phyloP scores from a whole-genome alignment of 2,329 filamentous ascomycete genomes.

The Coniochaeta sp. region DNA sequence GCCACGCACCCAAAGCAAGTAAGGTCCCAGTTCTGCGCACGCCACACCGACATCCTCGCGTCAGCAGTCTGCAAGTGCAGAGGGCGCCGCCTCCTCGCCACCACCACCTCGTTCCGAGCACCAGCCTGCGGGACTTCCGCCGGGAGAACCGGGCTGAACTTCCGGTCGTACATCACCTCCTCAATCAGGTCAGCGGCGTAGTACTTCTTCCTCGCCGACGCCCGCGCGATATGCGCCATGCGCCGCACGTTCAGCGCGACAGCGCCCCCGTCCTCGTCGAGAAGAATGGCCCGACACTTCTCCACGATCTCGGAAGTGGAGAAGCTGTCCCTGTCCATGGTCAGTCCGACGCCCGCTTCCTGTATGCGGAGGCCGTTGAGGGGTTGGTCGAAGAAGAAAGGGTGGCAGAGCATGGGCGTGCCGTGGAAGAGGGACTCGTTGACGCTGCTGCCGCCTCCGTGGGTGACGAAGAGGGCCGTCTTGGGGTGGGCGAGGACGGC shows the following conservation, averaged over 20 bases:
- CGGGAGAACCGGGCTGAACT: neutral
- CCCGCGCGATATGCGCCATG: constrained; percentile 28
- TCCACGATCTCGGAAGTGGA: constrained; percentile 21
- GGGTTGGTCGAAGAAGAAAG: constrained; percentile 34
- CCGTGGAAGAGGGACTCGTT: constrained; percentile 34
- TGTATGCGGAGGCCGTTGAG: constrained; percentile 27
- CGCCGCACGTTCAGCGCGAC: constrained; percentile 25
- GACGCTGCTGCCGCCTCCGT: constrained; percentile 31
- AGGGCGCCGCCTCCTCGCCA: constrained; percentile 15
- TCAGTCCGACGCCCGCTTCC: constrained; percentile 24
- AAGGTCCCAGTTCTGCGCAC: constrained; percentile 32
- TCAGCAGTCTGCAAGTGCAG: constrained; percentile 38
- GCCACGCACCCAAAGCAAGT: neutral
- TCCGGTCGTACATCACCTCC: constrained; percentile 29
- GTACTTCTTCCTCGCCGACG: constrained; percentile 28
- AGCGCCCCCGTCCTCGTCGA: constrained; percentile 22
- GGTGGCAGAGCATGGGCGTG: constrained; percentile 25
- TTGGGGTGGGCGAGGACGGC: constrained; percentile 27
- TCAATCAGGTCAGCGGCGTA: constrained; percentile 32
- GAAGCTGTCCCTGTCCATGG: constrained; percentile 29
- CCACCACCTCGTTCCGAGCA: too few species aligned
- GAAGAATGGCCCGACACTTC: constrained; percentile 19
- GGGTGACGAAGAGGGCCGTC: constrained; percentile 30
- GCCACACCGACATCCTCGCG: constrained; percentile 30
- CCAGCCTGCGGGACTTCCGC: too few species aligned